These are phyloP conservation scores for Alternaria longipes DNA, from an alignment of 2,329 filamentous ascomycete genomes.

Conservation along the genomic window DNA sequence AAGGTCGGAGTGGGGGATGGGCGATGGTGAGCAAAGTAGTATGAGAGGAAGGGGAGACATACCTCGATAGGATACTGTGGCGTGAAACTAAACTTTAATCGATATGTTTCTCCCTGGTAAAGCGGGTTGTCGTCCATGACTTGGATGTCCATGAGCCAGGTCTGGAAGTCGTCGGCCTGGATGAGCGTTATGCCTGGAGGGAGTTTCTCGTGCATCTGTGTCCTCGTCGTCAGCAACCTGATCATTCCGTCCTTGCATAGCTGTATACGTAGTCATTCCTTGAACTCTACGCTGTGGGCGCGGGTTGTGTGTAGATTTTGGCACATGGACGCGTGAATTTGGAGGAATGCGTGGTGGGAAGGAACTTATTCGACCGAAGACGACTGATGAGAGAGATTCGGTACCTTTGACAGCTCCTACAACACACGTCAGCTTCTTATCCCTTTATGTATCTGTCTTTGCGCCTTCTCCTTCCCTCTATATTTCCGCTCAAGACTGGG, in stretches of 20 bases:
- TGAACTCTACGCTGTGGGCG: neutral
- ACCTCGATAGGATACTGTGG: constrained; percentile 83
- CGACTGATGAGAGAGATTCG: neutral
- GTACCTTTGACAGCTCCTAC: constrained; percentile 36
- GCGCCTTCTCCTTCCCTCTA: neutral
- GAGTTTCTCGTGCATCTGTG: constrained; percentile 65
- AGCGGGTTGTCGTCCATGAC: constrained; percentile 92
- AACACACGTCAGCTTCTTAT: constrained; percentile 4
- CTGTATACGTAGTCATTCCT: neutral
- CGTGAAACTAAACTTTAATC: constrained; percentile 87
- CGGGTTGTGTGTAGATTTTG: neutral
- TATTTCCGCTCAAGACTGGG: neutral
- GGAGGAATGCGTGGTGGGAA: neutral
- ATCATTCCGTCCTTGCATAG: neutral
- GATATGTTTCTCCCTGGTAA: constrained; percentile 80
- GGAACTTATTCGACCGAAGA: neutral
- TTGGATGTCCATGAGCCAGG: constrained; percentile 91
- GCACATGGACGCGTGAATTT: neutral
- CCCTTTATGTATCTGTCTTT: neutral
- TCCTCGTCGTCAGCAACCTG: neutral
- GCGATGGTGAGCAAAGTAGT: neutral
- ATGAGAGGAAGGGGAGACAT: neutral
- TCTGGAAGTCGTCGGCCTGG: constrained; percentile 80
- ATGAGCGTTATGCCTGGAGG: constrained; percentile 79
- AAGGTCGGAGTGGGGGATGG: too few species aligned